Conservation (phyloP, 805 yeast species). For the Candida glaebosa region DNA sequence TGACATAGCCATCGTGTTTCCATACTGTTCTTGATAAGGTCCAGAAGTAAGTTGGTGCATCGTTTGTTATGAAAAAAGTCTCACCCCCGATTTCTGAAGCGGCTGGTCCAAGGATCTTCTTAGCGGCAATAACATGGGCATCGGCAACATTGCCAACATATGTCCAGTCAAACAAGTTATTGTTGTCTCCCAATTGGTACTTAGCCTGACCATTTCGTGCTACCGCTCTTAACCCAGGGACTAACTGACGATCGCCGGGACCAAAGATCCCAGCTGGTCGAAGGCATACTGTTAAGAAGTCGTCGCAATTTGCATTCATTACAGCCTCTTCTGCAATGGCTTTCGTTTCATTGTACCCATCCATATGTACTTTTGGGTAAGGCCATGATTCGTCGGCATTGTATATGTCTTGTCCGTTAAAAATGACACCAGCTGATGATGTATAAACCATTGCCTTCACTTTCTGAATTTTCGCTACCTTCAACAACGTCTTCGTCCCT, state of each 20-base stretch:
- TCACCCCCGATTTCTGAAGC: conserved; percentile 68
- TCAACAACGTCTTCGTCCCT: conserved; percentile 77
- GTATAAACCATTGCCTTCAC: conserved; percentile 83
- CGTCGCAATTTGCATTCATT: conserved; percentile 55
- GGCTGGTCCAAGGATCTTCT: conserved; percentile 54
- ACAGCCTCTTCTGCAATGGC: conserved; percentile 87
- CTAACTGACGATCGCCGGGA: conserved; percentile 96
- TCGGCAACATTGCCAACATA: conserved; percentile 98
- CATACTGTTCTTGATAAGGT: conserved; percentile 93
- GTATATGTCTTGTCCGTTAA: conserved; percentile 87
- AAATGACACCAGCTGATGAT: conserved; percentile 95
- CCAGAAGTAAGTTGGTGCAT: conserved; percentile 95
- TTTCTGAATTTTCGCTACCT: conserved; percentile 50
- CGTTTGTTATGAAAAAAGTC: conserved; percentile 87
- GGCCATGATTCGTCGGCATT: conserved; percentile 97
- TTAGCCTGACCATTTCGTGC: conserved; percentile 82
- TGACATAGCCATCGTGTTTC: conserved; percentile 92
- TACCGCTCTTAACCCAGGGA: conserved; percentile 85
- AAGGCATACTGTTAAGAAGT: conserved; percentile 69
- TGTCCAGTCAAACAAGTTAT: conserved; percentile 93
- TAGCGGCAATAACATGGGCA: conserved; percentile 90
- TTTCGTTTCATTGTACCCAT: conserved; percentile 93
- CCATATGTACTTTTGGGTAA: conserved; percentile 89
- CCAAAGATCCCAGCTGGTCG: conserved; percentile 99
- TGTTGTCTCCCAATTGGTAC: conserved; percentile 92